Evolutionary conservation across 768 basidiomycete species (phyloP), one percentile per base, ranked within the genome.

Genomic region (Lyophyllum atratum): DNA sequence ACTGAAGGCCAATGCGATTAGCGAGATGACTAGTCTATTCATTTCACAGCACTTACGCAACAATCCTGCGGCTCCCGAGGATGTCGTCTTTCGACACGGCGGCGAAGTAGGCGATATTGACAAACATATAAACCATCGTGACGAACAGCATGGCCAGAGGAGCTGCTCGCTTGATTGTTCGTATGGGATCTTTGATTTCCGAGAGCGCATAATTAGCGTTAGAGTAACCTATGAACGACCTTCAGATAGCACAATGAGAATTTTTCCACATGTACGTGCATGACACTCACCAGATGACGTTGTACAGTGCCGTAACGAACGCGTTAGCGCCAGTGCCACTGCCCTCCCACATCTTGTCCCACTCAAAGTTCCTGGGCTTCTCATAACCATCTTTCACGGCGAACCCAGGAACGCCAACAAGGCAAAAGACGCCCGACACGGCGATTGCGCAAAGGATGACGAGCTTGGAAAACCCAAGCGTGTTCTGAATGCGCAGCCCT

Each of bases 141-240:
- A 90, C 84, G 22, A 77, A 73, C 7, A 76, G 49, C 76, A 91
- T 80, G 0, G 87, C 88, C 3, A 87, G 64, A 0, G 89, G 87
- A 1, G 85, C 87, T 0, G 89, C 90, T 10, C 80, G 74, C 64
- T 85, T 89, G 66, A 92, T 81, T 1, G 89, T 91, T 39, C 80
- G 76, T 3, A 91, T 79, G 1, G 89, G 90, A 59, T 91, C 80
- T 22, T 78, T 78, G 6, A 89, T 76, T 64, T 92, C 89, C 3
- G 86, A 87, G 4, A 92, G 73, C 0, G 84, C 86, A 59, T 89
- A 90, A 64, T 91, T 90, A 9, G 87, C 88, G 55, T 87, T 89
- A 2, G 84, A 81, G 65, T 90, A 92, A 0, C 90, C 90, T 46
- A 81, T 77, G 64, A 84, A 89, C 0, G 86, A 85, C 88, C 88